These are phyloP conservation scores for Colletotrichum karsti DNA, from an alignment of 2,329 filamentous ascomycete genomes.

Conservation along the genomic window DNA sequence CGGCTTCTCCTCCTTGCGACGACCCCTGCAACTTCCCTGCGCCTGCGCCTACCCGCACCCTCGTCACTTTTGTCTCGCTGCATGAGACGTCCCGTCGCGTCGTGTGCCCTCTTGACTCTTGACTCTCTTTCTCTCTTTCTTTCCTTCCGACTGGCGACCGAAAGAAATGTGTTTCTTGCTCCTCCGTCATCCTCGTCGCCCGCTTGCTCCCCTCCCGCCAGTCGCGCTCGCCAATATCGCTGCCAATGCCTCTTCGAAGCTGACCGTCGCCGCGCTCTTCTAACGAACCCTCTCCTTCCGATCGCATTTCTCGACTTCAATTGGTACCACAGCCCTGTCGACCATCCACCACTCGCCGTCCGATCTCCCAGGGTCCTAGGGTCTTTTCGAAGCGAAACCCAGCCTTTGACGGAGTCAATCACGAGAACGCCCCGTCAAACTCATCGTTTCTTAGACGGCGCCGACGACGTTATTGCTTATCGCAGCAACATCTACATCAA, in stretches of 20 bases:
- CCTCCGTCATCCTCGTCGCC: background rate
- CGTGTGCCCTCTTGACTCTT: background rate
- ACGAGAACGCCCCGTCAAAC: background rate
- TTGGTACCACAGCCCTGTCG: slow-evolving; percentile 12
- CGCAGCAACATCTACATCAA: background rate
- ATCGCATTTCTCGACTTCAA: background rate
- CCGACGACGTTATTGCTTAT: background rate
- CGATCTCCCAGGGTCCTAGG: background rate
- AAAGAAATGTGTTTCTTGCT: slow-evolving; percentile 11
- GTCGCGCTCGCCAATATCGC: background rate
- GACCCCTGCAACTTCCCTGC: slow-evolving; percentile 12
- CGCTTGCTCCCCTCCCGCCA: background rate
- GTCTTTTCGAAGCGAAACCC: background rate
- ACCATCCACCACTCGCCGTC: background rate
- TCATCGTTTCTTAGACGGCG: background rate
- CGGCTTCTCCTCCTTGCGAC: background rate
- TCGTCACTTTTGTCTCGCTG: slow-evolving; percentile 20
- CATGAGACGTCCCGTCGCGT: slow-evolving; percentile 20
- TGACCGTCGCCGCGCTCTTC: background rate
- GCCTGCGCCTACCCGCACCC: slow-evolving; percentile 10
- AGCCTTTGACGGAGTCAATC: background rate
- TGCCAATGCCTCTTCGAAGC: background rate
- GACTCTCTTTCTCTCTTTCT: background rate
- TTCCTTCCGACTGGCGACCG: background rate
- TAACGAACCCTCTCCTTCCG: background rate